Percentiles rank a stretch among this genome's conserved stretches.
phyloP scores from a whole-genome alignment of 306 rosid species.

The Cyclanthera cordifolia region DNA sequence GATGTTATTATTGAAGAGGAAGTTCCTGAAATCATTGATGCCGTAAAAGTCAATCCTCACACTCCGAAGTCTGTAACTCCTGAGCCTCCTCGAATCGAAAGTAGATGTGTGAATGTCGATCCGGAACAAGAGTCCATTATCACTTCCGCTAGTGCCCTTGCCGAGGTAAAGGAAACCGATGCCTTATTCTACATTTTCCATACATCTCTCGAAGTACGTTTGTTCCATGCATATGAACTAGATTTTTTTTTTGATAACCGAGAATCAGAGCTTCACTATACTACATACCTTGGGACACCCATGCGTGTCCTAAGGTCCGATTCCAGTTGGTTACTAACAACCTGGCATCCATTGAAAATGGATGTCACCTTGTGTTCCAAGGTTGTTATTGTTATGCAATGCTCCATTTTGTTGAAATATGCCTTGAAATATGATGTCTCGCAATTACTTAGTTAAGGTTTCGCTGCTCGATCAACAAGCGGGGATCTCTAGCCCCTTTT shows the following conservation, averaged over 20 bases:
- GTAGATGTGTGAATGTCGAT: slow-evolving; percentile 24
- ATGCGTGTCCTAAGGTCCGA: no score
- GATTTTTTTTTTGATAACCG: background rate
- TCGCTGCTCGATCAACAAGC: no score
- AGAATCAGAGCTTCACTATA: no score
- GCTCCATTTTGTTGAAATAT: no score
- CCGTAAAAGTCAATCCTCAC: slow-evolving; percentile 45
- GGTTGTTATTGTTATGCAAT: background rate
- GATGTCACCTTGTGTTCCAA: no score
- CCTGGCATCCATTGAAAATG: no score
- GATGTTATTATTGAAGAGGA: slow-evolving; percentile 28
- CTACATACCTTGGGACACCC: no score
- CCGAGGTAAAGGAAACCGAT: slow-evolving; percentile 27
- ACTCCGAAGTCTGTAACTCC: slow-evolving; percentile 69
- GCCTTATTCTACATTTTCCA: background rate
- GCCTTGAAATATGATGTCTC: no score
- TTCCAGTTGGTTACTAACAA: no score
- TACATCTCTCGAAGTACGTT: background rate
- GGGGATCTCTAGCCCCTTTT: no score
- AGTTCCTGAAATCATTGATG: slow-evolving; percentile 34
- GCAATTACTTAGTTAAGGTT: no score
- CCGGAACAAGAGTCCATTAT: slow-evolving; percentile 20
- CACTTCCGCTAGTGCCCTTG: slow-evolving; percentile 12
- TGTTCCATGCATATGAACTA: background rate
- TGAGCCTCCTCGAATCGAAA: slow-evolving; percentile 44